Evolutionary conservation across 148 eudicot genomes (phyloP), one percentile per base, ranked within the genome.

Genomic region (Beta vulgaris): DNA sequence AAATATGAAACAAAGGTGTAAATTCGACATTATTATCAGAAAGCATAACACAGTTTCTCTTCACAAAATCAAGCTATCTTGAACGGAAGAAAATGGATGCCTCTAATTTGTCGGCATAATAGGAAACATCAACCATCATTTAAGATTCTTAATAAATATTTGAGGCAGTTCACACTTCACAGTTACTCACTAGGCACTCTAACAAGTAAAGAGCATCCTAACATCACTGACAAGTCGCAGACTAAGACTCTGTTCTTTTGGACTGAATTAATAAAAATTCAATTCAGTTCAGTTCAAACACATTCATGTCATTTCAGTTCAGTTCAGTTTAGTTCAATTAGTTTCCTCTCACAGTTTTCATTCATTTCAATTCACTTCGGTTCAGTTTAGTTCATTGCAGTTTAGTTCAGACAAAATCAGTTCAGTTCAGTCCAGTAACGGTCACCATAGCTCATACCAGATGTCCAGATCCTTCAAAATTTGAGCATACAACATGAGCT

Each of bases 161-260:
- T 7, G 48, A 37, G 7, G 69, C 69, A 66, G 69, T 25, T 66
- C 40, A 63, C 69, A 66, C 48, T 25, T 66, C 40, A 63, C 42
- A 34, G 3, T 63, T 35, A 21, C 48, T 37, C 3, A 39, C 44
- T 48, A n/a, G n/a, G 6, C 29, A n/a, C 49, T 37, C n/a, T 42
- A 28, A 66, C 26, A 66, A 40, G 69, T 39, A 18, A 36, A 64
- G 40, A 13, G 48, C 13, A 7, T 40, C 29, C 18, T 9, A 23
- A 39, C n/a, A 66, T 65, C 14, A 2, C 32, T 21, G 42, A 19
- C 44, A 1, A 64, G 16, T 37, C 14, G 15, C 23, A 64, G 16
- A 36, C 1, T 46, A 35, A 64, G 5, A 58, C n/a, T n/a, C n/a
- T n/a, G n/a, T n/a, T n/a, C n/a, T n/a, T n/a, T n/a, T n/a, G n/a